Evolutionary conservation across 352 stramenopile species (phyloP).

Genomic region (Saprolegnia diclina): DNA sequence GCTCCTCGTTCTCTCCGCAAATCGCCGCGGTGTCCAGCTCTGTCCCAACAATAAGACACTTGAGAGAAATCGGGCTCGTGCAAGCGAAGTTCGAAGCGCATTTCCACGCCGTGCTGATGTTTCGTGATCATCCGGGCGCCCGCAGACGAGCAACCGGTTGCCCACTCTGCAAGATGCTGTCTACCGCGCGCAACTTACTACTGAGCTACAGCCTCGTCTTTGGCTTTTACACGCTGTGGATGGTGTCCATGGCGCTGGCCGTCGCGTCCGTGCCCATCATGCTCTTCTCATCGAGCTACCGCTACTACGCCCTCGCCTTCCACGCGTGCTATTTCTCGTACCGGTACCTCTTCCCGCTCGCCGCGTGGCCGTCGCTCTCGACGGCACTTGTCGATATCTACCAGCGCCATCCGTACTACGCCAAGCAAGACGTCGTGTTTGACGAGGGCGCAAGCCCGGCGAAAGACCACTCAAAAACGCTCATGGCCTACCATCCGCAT

Average conservation of each 20-base stretch:
- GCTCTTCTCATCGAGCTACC: background rate
- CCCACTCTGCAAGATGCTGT: slow-evolving; percentile 6
- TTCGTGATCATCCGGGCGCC: slow-evolving; percentile 12
- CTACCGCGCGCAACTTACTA: background rate
- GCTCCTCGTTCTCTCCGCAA: too few relatives aligned
- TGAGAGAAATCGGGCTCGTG: background rate
- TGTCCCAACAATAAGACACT: background rate
- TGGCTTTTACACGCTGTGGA: slow-evolving; percentile 4
- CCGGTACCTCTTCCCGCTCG: background rate
- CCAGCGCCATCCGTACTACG: background rate
- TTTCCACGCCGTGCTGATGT: background rate
- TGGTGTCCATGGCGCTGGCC: slow-evolving; percentile 1
- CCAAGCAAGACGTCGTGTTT: slow-evolving; percentile 22
- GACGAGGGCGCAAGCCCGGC: background rate
- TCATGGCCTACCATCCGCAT: slow-evolving; percentile 55
- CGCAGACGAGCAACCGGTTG: background rate
- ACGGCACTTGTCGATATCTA: slow-evolving; percentile 1
- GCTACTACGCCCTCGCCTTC: background rate
- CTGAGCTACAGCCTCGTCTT: slow-evolving; percentile 1
- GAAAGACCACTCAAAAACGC: slow-evolving; percentile 12
- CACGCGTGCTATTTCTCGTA: background rate
- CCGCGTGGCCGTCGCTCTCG: background rate
- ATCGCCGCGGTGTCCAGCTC: too few relatives aligned
- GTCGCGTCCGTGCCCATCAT: slow-evolving; percentile 1
- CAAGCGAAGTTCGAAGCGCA: slow-evolving; percentile 7